Evolutionary conservation across 1,284 basidiomycete species (phyloP).

Genomic region (Termitomyces sp.): DNA sequence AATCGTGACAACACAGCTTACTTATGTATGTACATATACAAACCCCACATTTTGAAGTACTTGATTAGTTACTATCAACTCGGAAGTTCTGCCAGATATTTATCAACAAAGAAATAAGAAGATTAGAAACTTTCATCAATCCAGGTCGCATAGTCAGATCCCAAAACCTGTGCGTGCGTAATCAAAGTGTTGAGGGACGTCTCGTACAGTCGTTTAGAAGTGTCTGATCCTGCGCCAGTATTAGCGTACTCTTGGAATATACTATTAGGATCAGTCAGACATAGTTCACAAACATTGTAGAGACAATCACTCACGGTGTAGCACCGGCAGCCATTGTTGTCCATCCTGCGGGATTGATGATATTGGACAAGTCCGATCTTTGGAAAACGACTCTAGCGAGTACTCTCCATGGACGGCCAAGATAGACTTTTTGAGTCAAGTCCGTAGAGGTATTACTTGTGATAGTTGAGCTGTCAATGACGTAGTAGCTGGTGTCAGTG

Average conservation of each 20-base stretch:
- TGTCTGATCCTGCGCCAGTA: constrained; percentile 24
- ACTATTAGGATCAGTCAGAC: constrained; percentile 6
- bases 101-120: neutral
- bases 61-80: too few species aligned
- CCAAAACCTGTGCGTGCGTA: constrained; percentile 22
- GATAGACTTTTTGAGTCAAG: constrained; percentile 21
- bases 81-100: neutral
- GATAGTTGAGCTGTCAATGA: constrained; percentile 24
- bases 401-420: constrained; percentile 23
- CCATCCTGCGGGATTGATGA: constrained; percentile 23
- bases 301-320: constrained; percentile 19
- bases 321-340: constrained; percentile 23
- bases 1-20: too few species aligned
- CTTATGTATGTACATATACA: too few species aligned
- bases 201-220: constrained; percentile 19
- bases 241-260: constrained; percentile 23
- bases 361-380: constrained; percentile 17
- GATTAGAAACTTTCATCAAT: constrained; percentile 15
- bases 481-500: constrained; percentile 22
- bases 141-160: constrained; percentile 22
- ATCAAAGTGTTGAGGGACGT: constrained; percentile 19
- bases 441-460: constrained; percentile 17
- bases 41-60: too few species aligned
- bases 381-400: constrained; percentile 25
- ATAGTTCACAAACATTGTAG: neutral